Evolutionary conservation across 106 monocot genomes (phyloP).

Genomic region (Dactylorhiza incarnata): DNA sequence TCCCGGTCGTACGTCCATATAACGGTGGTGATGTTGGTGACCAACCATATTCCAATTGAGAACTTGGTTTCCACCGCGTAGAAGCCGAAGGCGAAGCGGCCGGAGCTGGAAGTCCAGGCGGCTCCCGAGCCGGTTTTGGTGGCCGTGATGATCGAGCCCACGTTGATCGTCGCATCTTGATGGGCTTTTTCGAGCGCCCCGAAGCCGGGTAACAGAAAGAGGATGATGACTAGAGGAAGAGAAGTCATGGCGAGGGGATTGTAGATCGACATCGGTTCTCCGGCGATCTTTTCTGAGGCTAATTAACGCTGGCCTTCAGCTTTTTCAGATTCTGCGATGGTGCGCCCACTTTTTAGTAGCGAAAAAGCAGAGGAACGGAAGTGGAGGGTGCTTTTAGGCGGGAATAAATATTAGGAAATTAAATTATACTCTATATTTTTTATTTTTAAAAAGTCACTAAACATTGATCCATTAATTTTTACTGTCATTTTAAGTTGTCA

Average conservation of each 20-base stretch:
- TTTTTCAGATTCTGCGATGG: too few species aligned
- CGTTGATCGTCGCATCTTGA: background rate
- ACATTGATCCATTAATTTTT: too few species aligned
- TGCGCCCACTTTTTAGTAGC: too few species aligned
- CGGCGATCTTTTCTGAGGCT: background rate
- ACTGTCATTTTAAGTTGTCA: too few species aligned
- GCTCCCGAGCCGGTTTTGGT: background rate
- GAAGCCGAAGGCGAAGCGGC: conserved; percentile 9
- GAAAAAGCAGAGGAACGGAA: too few species aligned
- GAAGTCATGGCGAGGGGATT: background rate
- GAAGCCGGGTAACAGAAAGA: background rate
- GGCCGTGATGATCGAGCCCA: background rate
- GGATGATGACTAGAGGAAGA: background rate
- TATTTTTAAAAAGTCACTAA: too few species aligned
- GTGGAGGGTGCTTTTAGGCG: too few species aligned
- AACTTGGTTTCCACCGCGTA: background rate
- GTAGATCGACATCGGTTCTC: background rate
- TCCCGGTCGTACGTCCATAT: conserved; percentile 25
- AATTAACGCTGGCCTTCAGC: background rate
- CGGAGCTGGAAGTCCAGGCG: conserved; percentile 4
- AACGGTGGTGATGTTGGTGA: background rate
- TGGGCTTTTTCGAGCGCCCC: background rate
- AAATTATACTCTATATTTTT: too few species aligned
- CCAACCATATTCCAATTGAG: conserved; percentile 5
- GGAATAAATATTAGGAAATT: too few species aligned